phyloP scores from a whole-genome alignment of 148 eudicot species.

The Dysphania ambrosioides region DNA sequence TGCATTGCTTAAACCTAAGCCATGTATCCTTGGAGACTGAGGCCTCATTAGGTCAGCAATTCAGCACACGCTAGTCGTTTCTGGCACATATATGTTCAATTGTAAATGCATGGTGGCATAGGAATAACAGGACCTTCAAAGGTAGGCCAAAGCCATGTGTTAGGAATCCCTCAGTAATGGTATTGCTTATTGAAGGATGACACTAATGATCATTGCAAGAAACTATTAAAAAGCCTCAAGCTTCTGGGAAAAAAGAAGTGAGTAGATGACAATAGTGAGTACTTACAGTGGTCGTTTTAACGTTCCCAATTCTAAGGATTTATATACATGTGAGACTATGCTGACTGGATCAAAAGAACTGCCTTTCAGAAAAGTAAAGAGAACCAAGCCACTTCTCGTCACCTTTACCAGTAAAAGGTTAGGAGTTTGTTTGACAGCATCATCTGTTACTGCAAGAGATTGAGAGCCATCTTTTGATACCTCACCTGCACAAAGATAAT shows the following conservation, averaged over 20 bases:
- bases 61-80: too few species aligned
- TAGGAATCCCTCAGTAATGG: too few species aligned
- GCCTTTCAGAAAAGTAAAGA: slow-evolving; percentile 49
- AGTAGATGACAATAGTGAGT: too few species aligned
- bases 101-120: too few species aligned
- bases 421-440: slow-evolving; percentile 22
- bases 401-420: slow-evolving; percentile 64
- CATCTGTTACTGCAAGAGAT: slow-evolving; percentile 28
- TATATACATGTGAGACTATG: slow-evolving; percentile 43
- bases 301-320: slow-evolving; percentile 50
- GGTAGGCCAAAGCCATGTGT: too few species aligned
- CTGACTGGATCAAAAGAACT: slow-evolving; percentile 39
- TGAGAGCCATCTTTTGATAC: slow-evolving; percentile 31
- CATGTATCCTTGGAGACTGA: background rate
- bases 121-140: too few species aligned
- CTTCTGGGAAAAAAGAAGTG: too few species aligned
- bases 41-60: too few species aligned
- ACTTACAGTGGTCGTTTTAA: slow-evolving; percentile 71
- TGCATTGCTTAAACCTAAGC: background rate
- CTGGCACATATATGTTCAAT: too few species aligned
- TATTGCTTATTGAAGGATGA: too few species aligned
- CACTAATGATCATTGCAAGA: too few species aligned
- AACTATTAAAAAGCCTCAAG: too few species aligned
- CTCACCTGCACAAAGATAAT: slow-evolving; percentile 30
- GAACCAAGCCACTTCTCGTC: slow-evolving; percentile 72